Evolutionary conservation across 75 land plant genomes (phyloP), one percentile per base, ranked within the genome.

Genomic region (Isoetes taiwanensis): DNA sequence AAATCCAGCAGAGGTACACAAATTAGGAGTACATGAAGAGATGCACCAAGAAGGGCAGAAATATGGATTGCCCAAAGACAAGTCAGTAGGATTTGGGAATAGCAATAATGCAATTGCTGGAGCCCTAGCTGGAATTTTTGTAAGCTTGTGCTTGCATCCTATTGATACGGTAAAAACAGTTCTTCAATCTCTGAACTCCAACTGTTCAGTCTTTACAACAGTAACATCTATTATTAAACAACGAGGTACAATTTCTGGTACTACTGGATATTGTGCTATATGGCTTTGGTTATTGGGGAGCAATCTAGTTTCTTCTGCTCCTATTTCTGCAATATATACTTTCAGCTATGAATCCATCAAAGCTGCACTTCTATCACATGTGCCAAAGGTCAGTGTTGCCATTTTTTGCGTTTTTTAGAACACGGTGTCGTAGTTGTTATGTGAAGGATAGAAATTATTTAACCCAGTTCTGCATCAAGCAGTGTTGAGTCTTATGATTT

Each of bases 301-400:
- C 69, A 93, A 93, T 58, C 72, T 93, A 55, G 79, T 83, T 40
- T 76, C 95, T 16, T 87, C 98, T 57, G 98, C 95, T 12, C 98
- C 98, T 63, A 84, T 82, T 32, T 93, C 98, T 57, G 98, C 86
- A 11, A 70, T 93, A 32, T 93, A 93, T 65, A 84, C 95, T 20
- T 77, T 81, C 53, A 93, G 89, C 26, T 93, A 93, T 68, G 98
- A 93, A 78, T 70, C 95, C 46, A 83, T 93, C 11, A 93, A 93
- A 52, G 80, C 78, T n/a, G 75, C 71, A 30, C 59, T 93, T 39
- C 68, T 93, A 31, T 94, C 89, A 30, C 59, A 59, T 59, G 28
- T 93, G 40, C 85, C 85, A 5, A 75, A 84, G 85, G 98, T 93
- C n/a, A n/a, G n/a, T n/a, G n/a, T n/a, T n/a, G n/a, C n/a, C n/a